phyloP scores from a whole-genome alignment of 768 basidiomycete genomes.

The Candolleomyces eurysporus region DNA sequence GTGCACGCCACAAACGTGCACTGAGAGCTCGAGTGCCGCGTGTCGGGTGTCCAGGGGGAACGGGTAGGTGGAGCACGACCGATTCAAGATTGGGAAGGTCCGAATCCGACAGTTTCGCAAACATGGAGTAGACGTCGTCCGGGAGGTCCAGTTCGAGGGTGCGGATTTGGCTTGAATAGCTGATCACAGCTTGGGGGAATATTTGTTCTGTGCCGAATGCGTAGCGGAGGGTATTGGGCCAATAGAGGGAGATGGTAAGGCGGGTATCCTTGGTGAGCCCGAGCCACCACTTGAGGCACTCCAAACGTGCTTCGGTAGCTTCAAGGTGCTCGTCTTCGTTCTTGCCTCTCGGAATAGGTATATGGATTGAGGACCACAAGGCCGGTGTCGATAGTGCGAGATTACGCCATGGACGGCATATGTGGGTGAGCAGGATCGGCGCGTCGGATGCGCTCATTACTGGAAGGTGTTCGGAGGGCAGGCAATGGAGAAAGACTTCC shows the following conservation, averaged over 20 bases:
- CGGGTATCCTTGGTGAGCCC: neutral
- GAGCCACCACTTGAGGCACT: neutral
- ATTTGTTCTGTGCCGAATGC: neutral
- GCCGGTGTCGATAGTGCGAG: constrained; percentile 12
- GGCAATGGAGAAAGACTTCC: constrained; percentile 14
- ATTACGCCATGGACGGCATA: constrained; percentile 12
- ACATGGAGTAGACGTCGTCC: neutral
- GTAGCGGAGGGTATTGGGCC: neutral
- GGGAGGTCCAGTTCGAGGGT: neutral
- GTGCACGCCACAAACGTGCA: neutral
- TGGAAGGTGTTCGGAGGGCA: constrained; percentile 10
- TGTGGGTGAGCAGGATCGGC: constrained; percentile 11
- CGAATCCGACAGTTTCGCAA: neutral
- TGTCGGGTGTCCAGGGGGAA: neutral
- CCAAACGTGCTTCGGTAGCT: neutral
- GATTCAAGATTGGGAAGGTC: neutral
- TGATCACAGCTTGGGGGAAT: neutral
- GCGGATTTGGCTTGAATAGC: neutral
- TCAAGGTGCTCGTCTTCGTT: neutral
- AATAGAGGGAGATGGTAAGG: neutral
- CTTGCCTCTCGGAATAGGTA: constrained; percentile 1
- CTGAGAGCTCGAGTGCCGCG: neutral
- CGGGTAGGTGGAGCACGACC: neutral
- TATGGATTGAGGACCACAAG: constrained; percentile 11
- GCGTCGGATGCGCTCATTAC: constrained; percentile 5